Evolutionary conservation across 2,329 filamentous ascomycete species (phyloP), one percentile per base, ranked within the genome.

Genomic region (Aspergillus quadricinctus): DNA sequence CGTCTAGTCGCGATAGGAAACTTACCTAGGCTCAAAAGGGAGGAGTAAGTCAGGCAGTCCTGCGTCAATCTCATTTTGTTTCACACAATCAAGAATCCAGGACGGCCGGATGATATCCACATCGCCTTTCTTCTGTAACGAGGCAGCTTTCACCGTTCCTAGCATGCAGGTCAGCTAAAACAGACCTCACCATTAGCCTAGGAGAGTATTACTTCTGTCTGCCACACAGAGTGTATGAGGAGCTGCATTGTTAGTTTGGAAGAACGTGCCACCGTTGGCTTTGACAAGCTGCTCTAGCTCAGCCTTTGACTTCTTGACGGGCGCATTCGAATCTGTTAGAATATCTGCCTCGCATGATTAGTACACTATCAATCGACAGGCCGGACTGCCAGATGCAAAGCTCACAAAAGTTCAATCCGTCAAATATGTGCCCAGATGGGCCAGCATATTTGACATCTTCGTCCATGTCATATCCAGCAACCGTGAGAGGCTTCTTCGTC

Each of bases 61-160:
- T 1, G 68, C 68, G 63, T 87, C 83, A 45, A 72, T 67, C 60
- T 86, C 80, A 48, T 77, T 79, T 57, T 81, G 81, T 31, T 82
- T 81, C 35, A 96, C 80, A 65, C 90, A 94, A 70, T 97, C 92
- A 28, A 89, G 78, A 2, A 97, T 77, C 94, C 94, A 99, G 5
- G 79, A 81, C 0, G 92, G 89, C 23, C 85, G 84, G 55, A 97
- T 80, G 51, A 99, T 87, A 63, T 90, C 87, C 6, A 83, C 80
- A 0, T 83, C 78, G 3, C 85, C 87, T 5, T 78, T 80, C 66
- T 94, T 96, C 59, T 91, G 85, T 8, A 97, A 74, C 9, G 90
- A 92, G 1, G 90, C 89, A 1, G 92, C 92, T 67, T 92, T 92
- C 63, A 97, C 86, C 0, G 83, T 80, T 50, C 77, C 74, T 77